Evolutionary conservation across 192 early-diverging fungal genomes (phyloP).

Genomic region (Allomyces javanicus): DNA sequence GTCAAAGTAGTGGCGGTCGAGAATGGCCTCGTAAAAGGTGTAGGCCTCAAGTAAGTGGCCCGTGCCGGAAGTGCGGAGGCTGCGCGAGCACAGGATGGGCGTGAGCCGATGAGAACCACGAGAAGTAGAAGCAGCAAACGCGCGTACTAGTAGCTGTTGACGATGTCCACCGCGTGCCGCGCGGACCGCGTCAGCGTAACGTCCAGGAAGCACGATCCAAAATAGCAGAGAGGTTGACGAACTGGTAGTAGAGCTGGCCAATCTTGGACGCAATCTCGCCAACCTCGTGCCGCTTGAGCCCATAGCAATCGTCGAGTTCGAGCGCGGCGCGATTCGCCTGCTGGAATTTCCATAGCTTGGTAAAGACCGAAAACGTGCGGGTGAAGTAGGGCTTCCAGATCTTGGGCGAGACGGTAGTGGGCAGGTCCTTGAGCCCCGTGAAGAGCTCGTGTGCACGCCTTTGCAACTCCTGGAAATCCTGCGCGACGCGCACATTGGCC

Average conservation of each 20-base stretch:
- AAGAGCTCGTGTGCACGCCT: neutral
- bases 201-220: conserved; percentile 1
- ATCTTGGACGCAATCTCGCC: conserved; percentile 97
- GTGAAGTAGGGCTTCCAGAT: conserved; percentile 79
- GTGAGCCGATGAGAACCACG: no score
- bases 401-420: neutral
- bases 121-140: no score
- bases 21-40: conserved; percentile 91
- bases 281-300: conserved; percentile 90
- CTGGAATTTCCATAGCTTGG: conserved; percentile 93
- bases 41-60: conserved; percentile 88
- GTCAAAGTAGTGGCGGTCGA: conserved; percentile 80
- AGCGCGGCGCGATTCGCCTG: conserved; percentile 65
- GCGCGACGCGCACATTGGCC: neutral
- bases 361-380: conserved; percentile 94
- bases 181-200: no score
- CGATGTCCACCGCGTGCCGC: no score
- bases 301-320: conserved; percentile 76
- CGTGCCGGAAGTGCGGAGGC: conserved; percentile 82
- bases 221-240: conserved; percentile 27
- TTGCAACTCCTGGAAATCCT: neutral
- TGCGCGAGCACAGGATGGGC: conserved; percentile 2
- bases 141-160: no score
- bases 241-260: conserved; percentile 72
- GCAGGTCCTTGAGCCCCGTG: neutral